phyloP scores from a whole-genome alignment of 108 stramenopile species.

The Parmales sp. region DNA sequence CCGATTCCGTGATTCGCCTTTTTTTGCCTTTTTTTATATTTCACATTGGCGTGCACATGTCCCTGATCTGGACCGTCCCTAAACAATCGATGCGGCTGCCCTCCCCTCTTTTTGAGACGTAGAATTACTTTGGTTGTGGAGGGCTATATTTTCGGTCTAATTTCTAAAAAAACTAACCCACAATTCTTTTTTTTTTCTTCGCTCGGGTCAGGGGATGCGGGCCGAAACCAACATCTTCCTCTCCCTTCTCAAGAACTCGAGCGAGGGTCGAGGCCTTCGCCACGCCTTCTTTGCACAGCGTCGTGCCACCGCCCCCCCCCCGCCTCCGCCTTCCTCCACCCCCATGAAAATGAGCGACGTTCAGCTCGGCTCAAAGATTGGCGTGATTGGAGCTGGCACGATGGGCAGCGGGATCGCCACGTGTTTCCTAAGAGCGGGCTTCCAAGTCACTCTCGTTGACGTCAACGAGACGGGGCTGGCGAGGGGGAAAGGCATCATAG shows the following conservation, averaged over 20 bases:
- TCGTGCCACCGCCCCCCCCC: conserved; percentile 25
- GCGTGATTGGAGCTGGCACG: conserved; percentile 87
- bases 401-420: conserved; percentile 96
- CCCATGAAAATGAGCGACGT: background rate
- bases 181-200: too few relatives aligned
- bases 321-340: background rate
- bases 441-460: conserved; percentile 74
- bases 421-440: conserved; percentile 77
- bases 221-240: conserved; percentile 59
- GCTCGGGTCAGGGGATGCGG: too few relatives aligned
- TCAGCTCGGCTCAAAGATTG: conserved; percentile 23
- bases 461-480: conserved; percentile 52
- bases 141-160: too few relatives aligned
- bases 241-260: conserved; percentile 38
- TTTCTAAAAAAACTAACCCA: too few relatives aligned
- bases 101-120: too few relatives aligned
- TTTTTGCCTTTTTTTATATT: too few relatives aligned
- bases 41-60: too few relatives aligned
- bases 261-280: conserved; percentile 68
- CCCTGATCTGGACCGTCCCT: too few relatives aligned
- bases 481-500: conserved; percentile 49
- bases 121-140: too few relatives aligned
- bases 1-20: too few relatives aligned
- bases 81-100: too few relatives aligned
- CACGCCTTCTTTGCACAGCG: conserved; percentile 93